Conservation (phyloP, 2,329 filamentous ascomycete species). For the Didymella sp. region DNA sequence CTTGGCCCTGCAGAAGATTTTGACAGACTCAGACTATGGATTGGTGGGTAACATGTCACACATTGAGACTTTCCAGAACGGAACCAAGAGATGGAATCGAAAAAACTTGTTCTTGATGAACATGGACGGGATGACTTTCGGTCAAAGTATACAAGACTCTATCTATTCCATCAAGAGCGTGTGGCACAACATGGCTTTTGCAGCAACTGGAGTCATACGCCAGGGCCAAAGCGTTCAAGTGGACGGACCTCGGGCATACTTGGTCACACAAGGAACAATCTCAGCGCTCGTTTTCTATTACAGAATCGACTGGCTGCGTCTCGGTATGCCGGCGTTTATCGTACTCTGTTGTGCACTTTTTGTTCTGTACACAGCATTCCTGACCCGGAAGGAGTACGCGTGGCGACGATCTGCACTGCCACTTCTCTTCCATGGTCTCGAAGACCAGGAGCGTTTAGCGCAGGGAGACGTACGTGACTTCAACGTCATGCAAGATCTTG, state of each 20-base stretch:
- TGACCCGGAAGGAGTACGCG: not conserved
- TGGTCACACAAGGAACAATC: not conserved
- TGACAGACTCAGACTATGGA: not conserved
- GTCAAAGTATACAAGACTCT: no score
- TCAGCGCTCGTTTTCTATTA: not conserved
- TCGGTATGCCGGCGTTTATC: not conserved
- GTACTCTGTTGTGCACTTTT: not conserved
- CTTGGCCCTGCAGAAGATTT: not conserved
- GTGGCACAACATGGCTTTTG: not conserved
- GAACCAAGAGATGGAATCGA: not conserved
- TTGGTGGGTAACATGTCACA: not conserved
- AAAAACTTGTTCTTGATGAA: not conserved
- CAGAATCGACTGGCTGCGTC: not conserved
- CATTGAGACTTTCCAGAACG: not conserved
- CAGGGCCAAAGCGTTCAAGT: not conserved
- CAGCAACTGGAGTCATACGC: not conserved
- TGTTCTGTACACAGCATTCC: not conserved
- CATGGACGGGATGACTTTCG: not conserved
- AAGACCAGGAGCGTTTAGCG: not conserved
- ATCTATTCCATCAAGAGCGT: not conserved
- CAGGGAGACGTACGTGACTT: not conserved
- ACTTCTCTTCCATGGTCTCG: not conserved
- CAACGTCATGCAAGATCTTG: not conserved
- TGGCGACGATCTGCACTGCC: not conserved
- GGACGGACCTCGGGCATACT: not conserved